Evolutionary conservation across 1,139 yeast species (phyloP), one percentile per base, ranked within the genome.

Genomic region (Meyerozyma carpophila): DNA sequence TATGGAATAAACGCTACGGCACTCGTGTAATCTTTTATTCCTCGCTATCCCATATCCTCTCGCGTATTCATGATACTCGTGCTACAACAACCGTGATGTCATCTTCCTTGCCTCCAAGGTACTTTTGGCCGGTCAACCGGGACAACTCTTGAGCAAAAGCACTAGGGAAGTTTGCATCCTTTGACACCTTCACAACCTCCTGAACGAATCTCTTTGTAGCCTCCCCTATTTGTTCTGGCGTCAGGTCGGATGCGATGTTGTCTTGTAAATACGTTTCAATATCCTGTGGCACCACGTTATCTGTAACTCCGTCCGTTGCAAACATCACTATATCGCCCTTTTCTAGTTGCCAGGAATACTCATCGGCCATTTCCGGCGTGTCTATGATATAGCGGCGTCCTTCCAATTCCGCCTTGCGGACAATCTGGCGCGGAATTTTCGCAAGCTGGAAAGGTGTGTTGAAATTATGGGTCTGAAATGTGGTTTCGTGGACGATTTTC

Each of bases 271-370:
- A 82, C 11, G 75, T 58, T 53, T 82, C 89, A 43, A 90, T 83
- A 58, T 90, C 96, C 43, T 79, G 78, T 1, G 84, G 74, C 36
- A 80, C 76, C 39, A 91, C 79, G 61, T 93, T 93, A 63, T 93
- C 98, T 21, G 88, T 82, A 41, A 93, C 85, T 25, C 98, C 98
- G 65, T 93, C 98, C 1, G 98, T 89, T 37, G 95, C 94, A 58
- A 91, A 82, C 46, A 93, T 65, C 3, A 93, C 79, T 11, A 93
- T 68, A 61, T 93, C 98, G 41, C 82, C 81, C 46, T 75, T 77
- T 54, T 81, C 55, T 42, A 87, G 64, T 47, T 82, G 61, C 77
- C 77, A 73, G 11, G 52, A 50, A 51, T 72, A 73, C 51, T 66
- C 68, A 48, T 77, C 82, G 0, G 80, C 76, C 56, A 78, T 81